Evolutionary conservation across 129 eudicot genomes (phyloP).

Genomic region (Scalesia atractyloides): DNA sequence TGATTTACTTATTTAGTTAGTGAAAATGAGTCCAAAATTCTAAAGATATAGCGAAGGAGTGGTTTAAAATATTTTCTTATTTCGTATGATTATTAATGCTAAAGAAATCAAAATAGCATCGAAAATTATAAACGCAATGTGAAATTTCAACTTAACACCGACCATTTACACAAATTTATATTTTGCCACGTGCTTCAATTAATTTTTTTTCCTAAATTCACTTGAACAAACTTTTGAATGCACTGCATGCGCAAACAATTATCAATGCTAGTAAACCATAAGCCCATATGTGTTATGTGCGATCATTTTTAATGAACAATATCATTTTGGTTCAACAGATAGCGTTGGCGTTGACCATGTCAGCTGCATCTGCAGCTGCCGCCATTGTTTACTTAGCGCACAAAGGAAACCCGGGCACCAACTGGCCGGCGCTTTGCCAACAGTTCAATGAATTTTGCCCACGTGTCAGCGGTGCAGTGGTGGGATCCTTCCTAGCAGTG

Average conservation of each 20-base stretch:
- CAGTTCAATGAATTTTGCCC: conserved; percentile 75
- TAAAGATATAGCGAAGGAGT: no score
- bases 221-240: no score
- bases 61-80: no score
- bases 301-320: background rate
- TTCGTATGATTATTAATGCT: no score
- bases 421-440: conserved; percentile 76
- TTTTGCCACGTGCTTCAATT: background rate
- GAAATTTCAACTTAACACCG: no score
- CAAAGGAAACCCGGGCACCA: conserved; percentile 65
- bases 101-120: no score
- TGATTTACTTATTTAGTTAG: no score
- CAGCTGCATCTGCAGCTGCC: conserved; percentile 71
- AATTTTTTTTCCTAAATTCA: no score
- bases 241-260: no score
- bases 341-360: conserved; percentile 50
- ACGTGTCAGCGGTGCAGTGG: conserved; percentile 74
- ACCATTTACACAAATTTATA: background rate
- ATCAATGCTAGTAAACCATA: no score
- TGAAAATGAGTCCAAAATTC: no score
- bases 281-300: background rate
- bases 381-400: conserved; percentile 86
- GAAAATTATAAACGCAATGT: no score
- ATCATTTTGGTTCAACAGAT: conserved; percentile 34
- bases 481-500: conserved; percentile 74